Evolutionary conservation across 164 flowering plant species (phyloP), one percentile per base, ranked within the genome.

Genomic region (Liriodendron chinense): DNA sequence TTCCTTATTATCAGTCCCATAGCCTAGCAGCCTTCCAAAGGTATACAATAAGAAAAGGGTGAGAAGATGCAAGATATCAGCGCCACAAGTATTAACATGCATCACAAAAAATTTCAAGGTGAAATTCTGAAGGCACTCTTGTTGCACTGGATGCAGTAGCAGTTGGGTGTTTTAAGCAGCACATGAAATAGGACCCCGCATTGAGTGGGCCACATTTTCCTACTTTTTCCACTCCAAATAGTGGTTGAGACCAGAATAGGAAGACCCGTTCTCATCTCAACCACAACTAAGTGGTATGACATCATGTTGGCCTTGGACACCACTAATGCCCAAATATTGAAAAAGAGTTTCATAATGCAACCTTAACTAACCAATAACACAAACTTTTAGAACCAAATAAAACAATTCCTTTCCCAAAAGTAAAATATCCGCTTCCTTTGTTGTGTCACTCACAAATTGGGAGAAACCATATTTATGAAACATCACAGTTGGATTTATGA

Each of bases 1-100:
- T 74, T 80, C 83, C 69, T 85, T 75, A 25, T 77, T 56, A 26
- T 83, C 90, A 73, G 69, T 72, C 1, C 84, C 88, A 76, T 87
- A 74, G 70, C 89, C 92, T 83, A 96, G 77, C 64, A 84, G 57
- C 65, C 96, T 96, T 82, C 74, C 47, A 25, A 69, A 25, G 22
- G 63, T 73, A 65, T 63, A 21, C 76, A 70, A 70, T 12, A 48
- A 16, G n/a, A 50, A 18, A 66, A 56, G 4, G 34, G 59, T 9
- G 48, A 25, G 50, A 75, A 43, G 20, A 6, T 76, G 50, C 10
- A 47, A 67, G 26, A 24, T 34, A 2, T 70, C 18, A 24, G 43
- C 2, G 20, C 69, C 22, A 22, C 22, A 64, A 12, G 12, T 22
- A 64, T 24, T 64, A 24, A 16, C 2, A 47, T 24, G 69, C 12